These are phyloP conservation scores for Corymbia citriodora DNA, from an alignment of 441 rosid genomes.

Conservation along the genomic window DNA sequence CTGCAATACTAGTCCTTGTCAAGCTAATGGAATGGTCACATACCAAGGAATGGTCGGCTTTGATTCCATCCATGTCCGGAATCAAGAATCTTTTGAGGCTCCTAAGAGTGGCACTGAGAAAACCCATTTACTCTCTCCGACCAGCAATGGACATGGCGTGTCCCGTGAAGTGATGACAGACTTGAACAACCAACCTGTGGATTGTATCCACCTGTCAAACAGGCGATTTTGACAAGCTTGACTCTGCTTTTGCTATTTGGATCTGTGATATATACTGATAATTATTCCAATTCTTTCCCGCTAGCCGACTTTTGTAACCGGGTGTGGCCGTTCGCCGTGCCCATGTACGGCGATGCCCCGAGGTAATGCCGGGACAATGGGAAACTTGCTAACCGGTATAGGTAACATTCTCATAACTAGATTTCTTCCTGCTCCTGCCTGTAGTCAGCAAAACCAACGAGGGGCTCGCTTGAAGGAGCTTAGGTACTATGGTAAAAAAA, in stretches of 20 bases:
- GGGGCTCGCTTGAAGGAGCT: background rate
- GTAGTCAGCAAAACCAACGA: background rate
- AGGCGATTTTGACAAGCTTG: background rate
- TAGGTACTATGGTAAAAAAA: background rate
- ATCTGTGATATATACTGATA: background rate
- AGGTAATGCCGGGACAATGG: background rate
- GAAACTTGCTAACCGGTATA: background rate
- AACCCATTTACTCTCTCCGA: background rate
- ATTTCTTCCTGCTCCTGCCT: background rate
- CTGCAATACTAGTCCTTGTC: background rate
- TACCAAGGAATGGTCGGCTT: background rate
- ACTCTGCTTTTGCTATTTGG: background rate
- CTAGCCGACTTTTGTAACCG: background rate
- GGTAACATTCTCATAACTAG: background rate
- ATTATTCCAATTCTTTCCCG: background rate
- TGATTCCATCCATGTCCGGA: background rate
- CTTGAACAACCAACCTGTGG: background rate
- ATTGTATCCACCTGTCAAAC: background rate
- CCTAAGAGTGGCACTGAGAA: background rate
- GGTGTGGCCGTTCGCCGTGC: background rate
- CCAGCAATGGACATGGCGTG: background rate
- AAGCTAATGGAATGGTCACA: conserved; percentile 1
- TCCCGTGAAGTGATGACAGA: background rate
- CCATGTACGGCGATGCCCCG: background rate
- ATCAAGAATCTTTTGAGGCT: background rate